phyloP scores from a whole-genome alignment of 257 asterid genomes.

The Fraxinus americana region DNA sequence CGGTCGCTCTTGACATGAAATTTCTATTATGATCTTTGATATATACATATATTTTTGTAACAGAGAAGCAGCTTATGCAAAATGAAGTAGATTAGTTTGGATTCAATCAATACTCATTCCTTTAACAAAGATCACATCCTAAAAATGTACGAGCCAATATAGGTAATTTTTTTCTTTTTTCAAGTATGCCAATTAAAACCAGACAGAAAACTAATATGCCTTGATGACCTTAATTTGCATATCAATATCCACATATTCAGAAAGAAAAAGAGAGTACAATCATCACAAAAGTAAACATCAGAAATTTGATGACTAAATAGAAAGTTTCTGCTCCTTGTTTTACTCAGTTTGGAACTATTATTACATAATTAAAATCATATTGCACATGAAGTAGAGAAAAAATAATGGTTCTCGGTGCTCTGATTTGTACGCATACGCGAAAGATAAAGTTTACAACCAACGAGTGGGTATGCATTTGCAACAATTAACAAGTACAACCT shows the following conservation, averaged over 20 bases:
- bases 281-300: conserved; percentile 2
- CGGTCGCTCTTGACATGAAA: neutral
- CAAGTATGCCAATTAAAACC: neutral
- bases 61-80: neutral
- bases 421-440: neutral
- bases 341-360: neutral
- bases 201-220: neutral
- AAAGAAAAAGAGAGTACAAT: neutral
- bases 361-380: neutral
- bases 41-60: neutral
- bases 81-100: neutral
- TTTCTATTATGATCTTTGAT: neutral
- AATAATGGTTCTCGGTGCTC: neutral
- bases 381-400: neutral
- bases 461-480: neutral
- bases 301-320: neutral
- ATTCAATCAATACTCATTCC: neutral
- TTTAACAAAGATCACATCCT: neutral
- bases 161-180: neutral
- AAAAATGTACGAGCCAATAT: neutral
- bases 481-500: neutral
- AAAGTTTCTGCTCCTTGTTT: neutral
- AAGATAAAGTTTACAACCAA: neutral
- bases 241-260: conserved; percentile 6
- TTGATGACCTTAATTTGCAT: neutral